Percentiles rank a stretch among this genome's conserved stretches.
Conservation (phyloP, 805 yeast genomes). For the Starmerella bombi region DNA sequence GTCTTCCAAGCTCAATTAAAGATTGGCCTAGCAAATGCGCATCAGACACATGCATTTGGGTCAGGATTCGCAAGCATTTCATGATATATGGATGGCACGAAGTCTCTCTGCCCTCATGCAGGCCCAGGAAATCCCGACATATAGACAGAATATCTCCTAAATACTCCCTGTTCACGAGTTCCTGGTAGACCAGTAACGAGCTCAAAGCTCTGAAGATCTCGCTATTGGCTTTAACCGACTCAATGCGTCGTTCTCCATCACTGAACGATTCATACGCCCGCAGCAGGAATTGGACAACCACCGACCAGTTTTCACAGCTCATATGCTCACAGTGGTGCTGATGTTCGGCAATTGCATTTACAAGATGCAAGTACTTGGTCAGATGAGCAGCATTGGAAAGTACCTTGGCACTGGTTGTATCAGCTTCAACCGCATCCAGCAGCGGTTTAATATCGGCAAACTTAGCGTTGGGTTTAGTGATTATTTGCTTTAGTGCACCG, state of each 20-base stretch:
- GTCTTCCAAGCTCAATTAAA: constrained; percentile 4
- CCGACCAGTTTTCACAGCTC: constrained; percentile 2
- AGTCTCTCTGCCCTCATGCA: constrained; percentile 6
- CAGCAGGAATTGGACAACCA: constrained; percentile 1
- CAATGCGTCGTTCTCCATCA: neutral
- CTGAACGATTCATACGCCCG: neutral
- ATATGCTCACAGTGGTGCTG: constrained; percentile 11
- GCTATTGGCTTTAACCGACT: neutral
- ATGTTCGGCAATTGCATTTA: neutral
- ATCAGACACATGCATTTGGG: neutral
- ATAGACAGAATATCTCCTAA: neutral
- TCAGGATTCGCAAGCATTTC: constrained; percentile 6
- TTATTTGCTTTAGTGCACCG: neutral
- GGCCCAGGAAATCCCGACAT: constrained; percentile 4
- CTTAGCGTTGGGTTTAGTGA: neutral
- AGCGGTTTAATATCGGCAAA: neutral
- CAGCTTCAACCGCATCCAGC: neutral
- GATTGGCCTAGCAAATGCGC: neutral
- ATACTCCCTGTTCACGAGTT: neutral
- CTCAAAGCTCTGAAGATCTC: constrained; percentile 3
- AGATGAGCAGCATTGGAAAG: constrained; percentile 4
- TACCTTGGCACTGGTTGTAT: neutral
- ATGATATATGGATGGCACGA: constrained; percentile 11
- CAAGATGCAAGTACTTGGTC: constrained; percentile 4
- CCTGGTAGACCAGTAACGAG: constrained; percentile 1